Base-by-base conservation (phyloP, 164 flowering plant species). In the Macadamia tetraphylla region DNA sequence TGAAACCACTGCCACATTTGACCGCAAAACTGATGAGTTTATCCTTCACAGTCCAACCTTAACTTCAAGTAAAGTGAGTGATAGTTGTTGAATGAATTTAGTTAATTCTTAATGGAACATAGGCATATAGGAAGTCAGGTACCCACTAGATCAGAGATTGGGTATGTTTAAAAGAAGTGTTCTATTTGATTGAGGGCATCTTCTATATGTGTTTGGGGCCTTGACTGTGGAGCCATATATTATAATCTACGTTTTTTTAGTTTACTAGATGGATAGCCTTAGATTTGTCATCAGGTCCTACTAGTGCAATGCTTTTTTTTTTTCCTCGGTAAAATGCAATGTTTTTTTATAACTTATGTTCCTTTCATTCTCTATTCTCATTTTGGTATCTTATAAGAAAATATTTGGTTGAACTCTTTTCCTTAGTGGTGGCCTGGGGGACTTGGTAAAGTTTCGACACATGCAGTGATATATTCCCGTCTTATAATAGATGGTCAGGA, bases 391-490 rank as follows among this genome's bases (percentile, higher is more conserved):
- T 63, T 70, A 13, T 58, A 3, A 57, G 58, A 31, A 60, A 31
- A 51, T 64, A 62, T 42, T 29, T 75, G 60, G 0, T 58, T 69
- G 62, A 6, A 10, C 46, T 60, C 13, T 68, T 71, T 43, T 76
- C 23, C 42, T 63, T 73, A 95, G 99, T 95, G 98, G 98, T 95
- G 99, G 99, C 99, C 99, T 77, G 98, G 99, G 73, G 99, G 98
- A 48, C 74, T 92, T 74, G 99, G 98, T 56, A 92, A 92, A 83
- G 82, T 81, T 73, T 87, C 99, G 40, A 95, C 98, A 3, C 99
- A 95, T 83, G 99, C 89, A 73, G 81, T 89, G 73, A 86, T 86
- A 57, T 89, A 86, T 84, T 97, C 96, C 9, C 96, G 96, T 48
- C 92, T 92, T 29, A 83, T 92, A 63, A 76, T 76, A 13, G 82